Evolutionary conservation across 2,329 filamentous ascomycete species (phyloP), one percentile per base, ranked within the genome.

Genomic region (Beauveria caledonica): DNA sequence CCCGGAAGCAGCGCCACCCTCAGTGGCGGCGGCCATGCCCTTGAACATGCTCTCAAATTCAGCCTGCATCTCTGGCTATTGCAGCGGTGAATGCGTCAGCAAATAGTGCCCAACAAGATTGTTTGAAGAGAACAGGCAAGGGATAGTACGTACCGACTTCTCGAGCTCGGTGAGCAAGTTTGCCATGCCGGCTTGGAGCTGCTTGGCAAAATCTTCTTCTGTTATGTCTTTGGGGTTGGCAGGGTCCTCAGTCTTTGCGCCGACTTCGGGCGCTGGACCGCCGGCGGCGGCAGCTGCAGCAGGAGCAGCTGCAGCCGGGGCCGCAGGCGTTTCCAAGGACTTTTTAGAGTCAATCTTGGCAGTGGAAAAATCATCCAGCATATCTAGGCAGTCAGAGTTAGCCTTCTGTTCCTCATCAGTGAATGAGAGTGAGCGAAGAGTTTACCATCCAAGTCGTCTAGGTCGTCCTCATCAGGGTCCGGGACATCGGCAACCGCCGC

Each of bases 181-280:
- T 23, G 89, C 89, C 92, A 97, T 96, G 60, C 92, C 90, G 10
- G 86, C 87, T 72, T 96, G 89, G n/a, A 97, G 77, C 71, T 96
- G 87, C 69, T 88, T 88, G 56, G 90, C 84, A 69, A 97, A 93
- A 11, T 90, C 89, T 62, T 89, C 87, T 66, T 91, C 88, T n/a
- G 80, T 81, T 27, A 85, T 70, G 27, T 74, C 75, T 58, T 82
- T 78, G 33, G 74, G 68, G 45, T 62, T 60, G 63, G 64, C 58
- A 4, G 64, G 39, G 1, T 68, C 60, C 33, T 63, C 63, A 13
- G 33, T 50, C 44, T 55, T 55, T 27, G 40, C 29, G 23, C 55
- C 65, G 29, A 60, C 61, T 49, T 68, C 21, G 17, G 57, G 62
- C 7, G 62, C 63, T 23, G 44, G 19, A 57, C 29, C 39, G 15